Conservation (phyloP, 495 filamentous ascomycete genomes). For the Venustampulla echinocandica region DNA sequence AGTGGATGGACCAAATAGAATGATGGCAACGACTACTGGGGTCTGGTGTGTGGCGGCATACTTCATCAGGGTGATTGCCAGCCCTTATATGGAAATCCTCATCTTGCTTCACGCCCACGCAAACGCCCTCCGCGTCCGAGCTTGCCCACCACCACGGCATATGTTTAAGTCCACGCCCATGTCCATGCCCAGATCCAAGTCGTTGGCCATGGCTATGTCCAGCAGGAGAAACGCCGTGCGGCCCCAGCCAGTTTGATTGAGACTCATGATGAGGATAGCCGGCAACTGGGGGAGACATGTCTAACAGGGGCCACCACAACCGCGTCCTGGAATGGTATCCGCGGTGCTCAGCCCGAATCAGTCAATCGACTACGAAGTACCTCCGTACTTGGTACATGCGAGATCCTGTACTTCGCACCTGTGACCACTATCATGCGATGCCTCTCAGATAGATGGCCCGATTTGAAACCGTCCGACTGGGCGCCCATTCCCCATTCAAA, state of each 20-base stretch:
- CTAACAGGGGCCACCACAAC: slow-evolving; percentile 17
- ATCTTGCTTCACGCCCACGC: neutral
- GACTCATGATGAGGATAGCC: slow-evolving; percentile 12
- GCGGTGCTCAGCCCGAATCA: neutral
- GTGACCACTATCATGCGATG: slow-evolving; percentile 16
- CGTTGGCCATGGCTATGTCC: slow-evolving; percentile 2
- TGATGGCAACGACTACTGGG: neutral
- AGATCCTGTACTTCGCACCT: neutral
- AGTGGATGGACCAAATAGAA: neutral
- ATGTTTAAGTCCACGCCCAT: slow-evolving; percentile 1
- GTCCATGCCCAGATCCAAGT: neutral
- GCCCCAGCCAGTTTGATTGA: slow-evolving; percentile 15
- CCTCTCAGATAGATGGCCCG: slow-evolving; percentile 1
- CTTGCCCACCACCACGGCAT: slow-evolving; percentile 4
- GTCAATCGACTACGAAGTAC: neutral
- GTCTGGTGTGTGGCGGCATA: neutral
- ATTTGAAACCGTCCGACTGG: slow-evolving; percentile 16
- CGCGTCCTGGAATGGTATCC: neutral
- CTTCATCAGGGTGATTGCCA: neutral
- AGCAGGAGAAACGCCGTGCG: slow-evolving; percentile 14
- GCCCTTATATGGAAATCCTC: neutral
- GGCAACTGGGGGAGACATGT: slow-evolving; percentile 2
- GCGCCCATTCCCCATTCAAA: too few relatives aligned
- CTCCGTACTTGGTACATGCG: neutral
- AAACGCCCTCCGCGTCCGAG: neutral